Conservation (phyloP, 495 filamentous ascomycete genomes). For the Delitschia confertaspora region DNA sequence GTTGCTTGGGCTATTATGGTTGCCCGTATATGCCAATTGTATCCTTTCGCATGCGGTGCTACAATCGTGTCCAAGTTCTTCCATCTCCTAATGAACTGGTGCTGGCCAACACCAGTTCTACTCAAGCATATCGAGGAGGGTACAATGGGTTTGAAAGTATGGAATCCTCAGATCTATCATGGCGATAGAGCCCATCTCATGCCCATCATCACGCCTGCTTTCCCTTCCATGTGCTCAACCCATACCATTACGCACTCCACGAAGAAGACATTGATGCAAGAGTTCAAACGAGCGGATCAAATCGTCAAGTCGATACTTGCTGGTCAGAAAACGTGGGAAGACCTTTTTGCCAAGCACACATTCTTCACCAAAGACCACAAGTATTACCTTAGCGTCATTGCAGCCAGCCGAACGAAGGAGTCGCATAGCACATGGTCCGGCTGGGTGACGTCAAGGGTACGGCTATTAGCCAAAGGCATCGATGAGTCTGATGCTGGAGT, state of each 20-base stretch:
- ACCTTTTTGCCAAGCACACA: constrained; percentile 74
- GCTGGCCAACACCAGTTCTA: constrained; percentile 84
- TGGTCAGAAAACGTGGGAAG: constrained; percentile 70
- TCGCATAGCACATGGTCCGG: constrained; percentile 82
- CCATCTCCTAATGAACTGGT: constrained; percentile 79
- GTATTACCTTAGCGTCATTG: constrained; percentile 84
- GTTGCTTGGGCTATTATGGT: constrained; percentile 98
- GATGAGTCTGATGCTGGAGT: constrained; percentile 63
- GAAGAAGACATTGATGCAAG: constrained; percentile 69
- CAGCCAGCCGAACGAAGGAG: constrained; percentile 78
- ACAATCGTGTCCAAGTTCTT: constrained; percentile 90
- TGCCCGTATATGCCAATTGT: constrained; percentile 92
- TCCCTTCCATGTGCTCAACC: constrained; percentile 92
- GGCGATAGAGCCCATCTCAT: constrained; percentile 78
- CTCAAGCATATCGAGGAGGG: constrained; percentile 83
- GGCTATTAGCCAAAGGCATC: constrained; percentile 69
- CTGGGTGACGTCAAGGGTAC: constrained; percentile 84
- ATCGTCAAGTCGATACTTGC: constrained; percentile 74
- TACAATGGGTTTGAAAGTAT: constrained; percentile 69
- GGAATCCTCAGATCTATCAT: constrained; percentile 91
- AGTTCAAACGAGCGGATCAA: constrained; percentile 66
- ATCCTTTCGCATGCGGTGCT: constrained; percentile 80
- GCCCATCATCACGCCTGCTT: constrained; percentile 93
- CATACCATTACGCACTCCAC: constrained; percentile 87
- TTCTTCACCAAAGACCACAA: constrained; percentile 91